A percentile compares a stretch with the other conserved stretches of the same genome.
These are phyloP conservation scores for Mucor indicus DNA, from an alignment of 371 early-diverging fungal genomes.

Conservation along the genomic window DNA sequence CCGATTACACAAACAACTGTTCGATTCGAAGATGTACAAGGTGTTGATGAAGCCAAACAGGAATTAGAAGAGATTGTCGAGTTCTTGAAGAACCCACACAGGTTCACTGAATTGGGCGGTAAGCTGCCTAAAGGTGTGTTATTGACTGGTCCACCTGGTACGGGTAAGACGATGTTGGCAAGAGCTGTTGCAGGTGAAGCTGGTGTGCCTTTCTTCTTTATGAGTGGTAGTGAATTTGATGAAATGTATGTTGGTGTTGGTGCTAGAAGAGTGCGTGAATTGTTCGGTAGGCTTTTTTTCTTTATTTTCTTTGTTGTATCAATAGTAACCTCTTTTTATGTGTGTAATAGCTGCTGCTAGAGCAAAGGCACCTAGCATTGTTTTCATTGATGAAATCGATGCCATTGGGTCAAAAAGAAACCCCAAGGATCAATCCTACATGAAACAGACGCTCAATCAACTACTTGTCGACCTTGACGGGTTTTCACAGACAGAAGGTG, in stretches of 20 bases:
- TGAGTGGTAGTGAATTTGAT: constrained; percentile 97
- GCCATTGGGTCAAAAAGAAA: constrained; percentile 97
- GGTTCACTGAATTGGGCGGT: constrained; percentile 91
- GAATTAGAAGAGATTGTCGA: constrained; percentile 95
- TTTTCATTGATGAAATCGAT: constrained; percentile 99
- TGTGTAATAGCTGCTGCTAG: constrained; percentile 83
- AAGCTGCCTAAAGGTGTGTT: constrained; percentile 96
- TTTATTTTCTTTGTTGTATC: neutral
- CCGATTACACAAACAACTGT: constrained; percentile 68
- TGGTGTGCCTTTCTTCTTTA: constrained; percentile 95
- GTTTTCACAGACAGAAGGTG: constrained; percentile 89
- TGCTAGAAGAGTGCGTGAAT: constrained; percentile 77
- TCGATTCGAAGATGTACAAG: constrained; percentile 93
- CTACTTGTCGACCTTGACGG: constrained; percentile 96
- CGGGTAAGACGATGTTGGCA: constrained; percentile 94
- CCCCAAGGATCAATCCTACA: constrained; percentile 90
- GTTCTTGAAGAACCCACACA: constrained; percentile 89
- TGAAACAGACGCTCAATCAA: constrained; percentile 96
- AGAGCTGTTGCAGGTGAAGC: constrained; percentile 93
- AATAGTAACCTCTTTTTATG: neutral
- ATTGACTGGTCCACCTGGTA: constrained; percentile 99
- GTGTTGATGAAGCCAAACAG: constrained; percentile 96
- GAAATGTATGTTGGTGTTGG: constrained; percentile 99
- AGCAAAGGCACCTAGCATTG: constrained; percentile 94
- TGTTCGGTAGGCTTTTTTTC: constrained; percentile 54